Conservation (phyloP, 257 asterid species). For the Ehretia macrophylla region DNA sequence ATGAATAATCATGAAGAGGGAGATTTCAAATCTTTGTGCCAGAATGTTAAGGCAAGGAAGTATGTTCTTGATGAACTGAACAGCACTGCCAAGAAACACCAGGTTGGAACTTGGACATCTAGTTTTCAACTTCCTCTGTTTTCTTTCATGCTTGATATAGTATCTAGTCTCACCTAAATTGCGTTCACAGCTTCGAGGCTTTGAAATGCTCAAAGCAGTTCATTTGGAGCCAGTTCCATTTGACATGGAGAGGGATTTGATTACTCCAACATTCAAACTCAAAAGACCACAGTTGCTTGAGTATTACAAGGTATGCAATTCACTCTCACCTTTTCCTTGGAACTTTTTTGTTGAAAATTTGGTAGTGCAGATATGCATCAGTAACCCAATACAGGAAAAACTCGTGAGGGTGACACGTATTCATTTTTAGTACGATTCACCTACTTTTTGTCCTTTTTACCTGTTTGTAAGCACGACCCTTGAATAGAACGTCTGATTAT, state of each 20-base stretch:
- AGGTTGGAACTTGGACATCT: constrained; percentile 36
- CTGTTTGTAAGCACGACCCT: too few species aligned
- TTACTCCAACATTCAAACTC: constrained; percentile 90
- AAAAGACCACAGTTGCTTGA: constrained; percentile 81
- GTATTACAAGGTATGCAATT: constrained; percentile 55
- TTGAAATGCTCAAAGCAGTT: constrained; percentile 68
- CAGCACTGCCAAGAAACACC: constrained; percentile 57
- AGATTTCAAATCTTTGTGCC: constrained; percentile 57
- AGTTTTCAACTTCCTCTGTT: constrained; percentile 2
- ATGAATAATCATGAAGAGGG: constrained; percentile 45
- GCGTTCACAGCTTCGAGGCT: constrained; percentile 68
- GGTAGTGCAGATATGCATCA: too few species aligned
- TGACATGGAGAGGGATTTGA: constrained; percentile 67
- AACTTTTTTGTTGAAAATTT: neutral
- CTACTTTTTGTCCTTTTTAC: too few species aligned
- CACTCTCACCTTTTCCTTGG: neutral
- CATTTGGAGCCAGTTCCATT: constrained; percentile 76
- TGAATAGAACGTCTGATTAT: too few species aligned
- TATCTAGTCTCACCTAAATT: neutral
- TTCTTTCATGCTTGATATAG: neutral
- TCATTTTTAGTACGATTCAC: too few species aligned
- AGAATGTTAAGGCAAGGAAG: constrained; percentile 46
- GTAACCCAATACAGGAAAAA: too few species aligned
- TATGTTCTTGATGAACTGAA: constrained; percentile 74
- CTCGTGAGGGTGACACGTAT: too few species aligned